These are phyloP conservation scores for Rhodomyrtus tomentosa DNA, from an alignment of 345 rosid genomes.

Conservation along the genomic window DNA sequence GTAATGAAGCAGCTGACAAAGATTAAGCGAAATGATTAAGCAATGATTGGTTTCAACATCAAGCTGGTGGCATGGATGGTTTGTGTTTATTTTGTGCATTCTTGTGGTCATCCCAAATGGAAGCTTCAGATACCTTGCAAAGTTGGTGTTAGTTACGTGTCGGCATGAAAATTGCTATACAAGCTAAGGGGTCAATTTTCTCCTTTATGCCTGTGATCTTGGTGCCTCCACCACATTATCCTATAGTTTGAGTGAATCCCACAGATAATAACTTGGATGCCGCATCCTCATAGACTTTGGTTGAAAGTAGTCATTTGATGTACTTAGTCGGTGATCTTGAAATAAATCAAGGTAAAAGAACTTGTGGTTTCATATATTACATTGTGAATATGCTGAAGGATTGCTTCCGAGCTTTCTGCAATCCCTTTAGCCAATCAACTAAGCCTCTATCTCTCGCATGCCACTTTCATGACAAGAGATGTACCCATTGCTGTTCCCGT, in stretches of 20 bases:
- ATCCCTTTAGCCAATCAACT: not conserved
- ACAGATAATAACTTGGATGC: not conserved
- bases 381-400: not conserved
- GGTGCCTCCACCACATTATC: not conserved
- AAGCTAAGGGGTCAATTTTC: not conserved
- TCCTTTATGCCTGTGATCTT: not conserved
- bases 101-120: not conserved
- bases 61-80: not conserved
- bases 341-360: not conserved
- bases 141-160: not conserved
- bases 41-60: not conserved
- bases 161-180: not conserved
- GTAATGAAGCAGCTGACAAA: not conserved
- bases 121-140: not conserved
- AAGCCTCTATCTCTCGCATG: not conserved
- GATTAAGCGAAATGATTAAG: not conserved
- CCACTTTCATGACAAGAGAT: not conserved
- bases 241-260: not conserved
- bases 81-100: not conserved
- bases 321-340: not conserved
- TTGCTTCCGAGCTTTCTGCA: not conserved
- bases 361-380: not conserved
- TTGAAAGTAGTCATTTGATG: not conserved
- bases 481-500: not conserved
- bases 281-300: not conserved